Base-by-base conservation (phyloP, 2,329 filamentous ascomycete species). In the Nemania sp. region DNA sequence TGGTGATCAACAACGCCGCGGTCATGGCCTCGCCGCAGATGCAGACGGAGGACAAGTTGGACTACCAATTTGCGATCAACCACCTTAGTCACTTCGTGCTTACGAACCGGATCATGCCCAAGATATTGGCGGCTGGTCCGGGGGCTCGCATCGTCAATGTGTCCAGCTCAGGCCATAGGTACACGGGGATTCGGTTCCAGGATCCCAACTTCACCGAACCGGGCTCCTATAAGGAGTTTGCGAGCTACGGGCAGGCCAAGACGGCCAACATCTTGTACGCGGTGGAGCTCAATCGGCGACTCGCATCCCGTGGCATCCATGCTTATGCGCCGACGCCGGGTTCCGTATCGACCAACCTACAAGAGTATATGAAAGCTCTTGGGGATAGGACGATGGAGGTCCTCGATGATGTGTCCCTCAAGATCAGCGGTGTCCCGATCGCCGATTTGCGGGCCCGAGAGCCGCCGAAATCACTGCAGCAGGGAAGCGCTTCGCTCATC, bases 251-350 rank as follows among this genome's bases (percentile, higher is more conserved):
- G 4, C 77, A 81, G 57, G 70, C 71, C 43, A 82, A 82, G 71
- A 77, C 76, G 3, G 79, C 78, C 18, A 79, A 79, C 54, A 75
- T 81, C 48, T 66, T 82, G 37, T 78, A 78, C 63, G 72, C 76
- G 1, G 64, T 77, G 1, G 74, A 70, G 1, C 69, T 80, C 29
- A 77, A 66, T 7, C 45, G 54, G 18, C 65, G 69, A 45, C 54
- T 64, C 45, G 62, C 54, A 45, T 52, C 58, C 9, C 57, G 50
- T 25, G 74, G 74, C 10, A 66, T 79, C 29, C 66, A 68, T 37
- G 72, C 74, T 37, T 78, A 73, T 62, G 70, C 74, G 17, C 68
- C 78, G n/a, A 74, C 79, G 62, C 77, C 76, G 18, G 78, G 78
- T 11, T 60, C 57, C 60, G 67, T 73, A 57, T 7, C 32, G 35